Base-by-base conservation (phyloP, 2,329 filamentous ascomycete genomes). In the Alternaria brassicae region DNA sequence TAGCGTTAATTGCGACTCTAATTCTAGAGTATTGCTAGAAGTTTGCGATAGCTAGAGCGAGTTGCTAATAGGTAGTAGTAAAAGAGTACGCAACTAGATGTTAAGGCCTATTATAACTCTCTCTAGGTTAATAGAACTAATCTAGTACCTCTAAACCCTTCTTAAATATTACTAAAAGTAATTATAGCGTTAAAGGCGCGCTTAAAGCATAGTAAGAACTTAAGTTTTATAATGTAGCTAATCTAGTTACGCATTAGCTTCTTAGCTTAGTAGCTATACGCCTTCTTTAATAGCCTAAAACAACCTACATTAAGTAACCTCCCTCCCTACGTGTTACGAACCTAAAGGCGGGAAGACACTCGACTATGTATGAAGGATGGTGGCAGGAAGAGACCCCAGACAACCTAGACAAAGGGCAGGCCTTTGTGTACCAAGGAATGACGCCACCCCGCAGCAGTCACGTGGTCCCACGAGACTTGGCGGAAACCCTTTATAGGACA, bases 91-190 rank as follows among this genome's bases (percentile, higher is more conserved):
- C 32, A 70, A 40, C 49, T 64, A 40, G n/a, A 68, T 60, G 48
- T 72, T 60, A 66, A 79, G 71, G 61, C 66, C 69, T 55, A 58
- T 70, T 63, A 78, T 59, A 15, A 77, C 72, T 53, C 41, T 56
- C 54, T 75, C 53, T 63, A 69, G 70, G 63, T 78, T 54, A 56
- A 71, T 56, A 69, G 73, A 51, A 73, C 60, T 61, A 79, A 59
- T 36, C 76, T 59, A 66, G 73, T 65, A 57, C 66, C 69, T 68
- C 54, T 34, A 60, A 77, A 77, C 48, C 68, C 65, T 71, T 53
- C 58, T 52, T 66, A 23, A 27, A 73, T 71, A 58, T 77, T 78
- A 55, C 62, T 59, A 52, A 56, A 8, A 56, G 63, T 76, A 52
- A 77, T 67, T 55, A 58, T 48, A 28, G 58, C 25, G 6, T 58